phyloP scores from a whole-genome alignment of 345 rosid species.

The Linum tenue region DNA sequence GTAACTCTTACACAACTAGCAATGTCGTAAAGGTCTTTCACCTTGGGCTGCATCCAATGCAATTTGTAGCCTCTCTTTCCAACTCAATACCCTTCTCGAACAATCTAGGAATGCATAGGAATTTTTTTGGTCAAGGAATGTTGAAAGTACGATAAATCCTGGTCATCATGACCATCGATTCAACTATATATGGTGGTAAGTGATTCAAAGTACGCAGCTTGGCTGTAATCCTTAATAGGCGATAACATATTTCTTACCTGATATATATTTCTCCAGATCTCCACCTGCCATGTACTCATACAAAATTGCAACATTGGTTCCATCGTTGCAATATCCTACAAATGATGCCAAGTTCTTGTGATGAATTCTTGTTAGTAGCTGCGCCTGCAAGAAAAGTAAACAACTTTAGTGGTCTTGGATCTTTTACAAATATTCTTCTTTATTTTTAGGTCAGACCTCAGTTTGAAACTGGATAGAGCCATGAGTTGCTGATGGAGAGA shows the following conservation, averaged over 20 bases:
- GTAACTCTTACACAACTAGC: background rate
- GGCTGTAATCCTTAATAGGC: background rate
- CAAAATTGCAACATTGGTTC: constrained; percentile 29
- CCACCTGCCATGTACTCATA: constrained; percentile 59
- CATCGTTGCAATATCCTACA: constrained; percentile 47
- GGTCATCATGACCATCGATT: no score
- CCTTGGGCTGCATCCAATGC: constrained; percentile 52
- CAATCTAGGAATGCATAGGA: constrained; percentile 14
- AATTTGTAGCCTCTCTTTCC: constrained; percentile 40
- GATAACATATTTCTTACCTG: constrained; percentile 17
- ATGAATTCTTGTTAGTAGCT: constrained; percentile 49
- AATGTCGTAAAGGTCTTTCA: background rate
- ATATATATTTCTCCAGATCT: constrained; percentile 34
- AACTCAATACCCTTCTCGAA: constrained; percentile 22
- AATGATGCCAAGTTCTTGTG: constrained; percentile 47
- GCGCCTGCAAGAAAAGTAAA: constrained; percentile 20
- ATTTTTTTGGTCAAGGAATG: background rate
- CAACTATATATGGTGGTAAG: no score
- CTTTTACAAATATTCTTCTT: background rate
- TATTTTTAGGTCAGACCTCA: constrained; percentile 45
- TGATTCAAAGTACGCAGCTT: no score
- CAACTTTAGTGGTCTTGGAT: background rate
- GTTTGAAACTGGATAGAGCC: constrained; percentile 40
- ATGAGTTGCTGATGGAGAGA: constrained; percentile 32
- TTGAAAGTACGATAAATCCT: no score